phyloP scores from a whole-genome alignment of 83 land plant species.

The Diphasiastrum complanatum region DNA sequence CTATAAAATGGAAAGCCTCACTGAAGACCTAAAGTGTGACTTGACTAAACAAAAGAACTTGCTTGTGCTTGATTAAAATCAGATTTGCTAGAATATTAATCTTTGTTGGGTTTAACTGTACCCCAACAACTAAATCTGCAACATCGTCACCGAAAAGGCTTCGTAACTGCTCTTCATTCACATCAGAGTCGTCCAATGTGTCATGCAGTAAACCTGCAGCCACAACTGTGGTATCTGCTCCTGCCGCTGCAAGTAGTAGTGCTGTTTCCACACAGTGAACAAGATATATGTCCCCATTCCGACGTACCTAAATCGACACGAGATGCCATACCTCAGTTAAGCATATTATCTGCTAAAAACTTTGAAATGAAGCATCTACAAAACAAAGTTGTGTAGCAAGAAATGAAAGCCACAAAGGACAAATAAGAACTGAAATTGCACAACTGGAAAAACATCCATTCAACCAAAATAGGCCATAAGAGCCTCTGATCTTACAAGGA shows the following conservation, averaged over 20 bases:
- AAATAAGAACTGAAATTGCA: neutral
- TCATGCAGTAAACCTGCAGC: conserved; percentile 97
- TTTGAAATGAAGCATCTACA: neutral
- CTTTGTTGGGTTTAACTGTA: too few relatives aligned
- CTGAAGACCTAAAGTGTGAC: too few relatives aligned
- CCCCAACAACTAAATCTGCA: conserved; percentile 86
- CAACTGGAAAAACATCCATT: too few relatives aligned
- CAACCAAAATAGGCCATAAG: too few relatives aligned
- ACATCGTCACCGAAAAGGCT: conserved; percentile 68
- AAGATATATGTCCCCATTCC: conserved; percentile 84
- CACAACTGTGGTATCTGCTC: conserved; percentile 77
- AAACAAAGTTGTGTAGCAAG: neutral
- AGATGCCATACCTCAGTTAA: neutral
- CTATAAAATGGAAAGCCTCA: neutral
- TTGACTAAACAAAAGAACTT: too few relatives aligned
- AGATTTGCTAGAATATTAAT: too few relatives aligned
- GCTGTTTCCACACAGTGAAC: conserved; percentile 95
- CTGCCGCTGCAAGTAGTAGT: conserved; percentile 57
- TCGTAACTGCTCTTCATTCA: conserved; percentile 47
- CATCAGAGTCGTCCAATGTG: conserved; percentile 73
- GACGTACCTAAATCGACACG: conserved; percentile 52
- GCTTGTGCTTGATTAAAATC: too few relatives aligned
- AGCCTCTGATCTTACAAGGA: neutral
- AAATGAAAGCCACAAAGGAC: neutral
- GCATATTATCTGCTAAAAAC: neutral